These are phyloP conservation scores for Colletotrichum agaves DNA, from an alignment of 2,329 filamentous ascomycete genomes.

Conservation along the genomic window DNA sequence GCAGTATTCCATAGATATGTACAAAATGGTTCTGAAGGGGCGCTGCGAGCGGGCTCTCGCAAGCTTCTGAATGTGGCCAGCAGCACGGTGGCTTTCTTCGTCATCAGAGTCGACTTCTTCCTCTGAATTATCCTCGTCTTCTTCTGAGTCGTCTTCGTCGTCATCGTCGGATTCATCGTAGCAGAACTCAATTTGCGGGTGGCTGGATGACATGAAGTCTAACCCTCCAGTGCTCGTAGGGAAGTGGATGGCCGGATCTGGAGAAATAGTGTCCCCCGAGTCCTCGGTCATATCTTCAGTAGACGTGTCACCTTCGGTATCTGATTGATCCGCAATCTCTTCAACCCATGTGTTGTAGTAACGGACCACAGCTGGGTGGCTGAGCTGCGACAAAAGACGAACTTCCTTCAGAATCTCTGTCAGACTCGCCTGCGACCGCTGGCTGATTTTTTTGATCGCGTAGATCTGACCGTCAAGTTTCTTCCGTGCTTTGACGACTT, in stretches of 20 bases:
- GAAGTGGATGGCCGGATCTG: constrained; percentile 65
- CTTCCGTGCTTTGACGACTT: constrained; percentile 94
- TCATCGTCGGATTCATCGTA: constrained; percentile 64
- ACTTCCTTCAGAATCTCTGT: constrained; percentile 89
- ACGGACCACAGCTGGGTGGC: constrained; percentile 85
- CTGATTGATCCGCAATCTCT: constrained; percentile 65
- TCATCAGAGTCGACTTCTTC: constrained; percentile 54
- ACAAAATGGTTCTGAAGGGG: constrained; percentile 78
- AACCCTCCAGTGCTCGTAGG: constrained; percentile 81
- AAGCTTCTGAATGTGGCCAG: constrained; percentile 38
- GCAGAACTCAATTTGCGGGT: constrained; percentile 81
- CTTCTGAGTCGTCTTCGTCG: constrained; percentile 50
- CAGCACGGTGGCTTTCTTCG: constrained; percentile 44
- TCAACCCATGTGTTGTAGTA: constrained; percentile 98
- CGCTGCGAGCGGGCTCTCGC: constrained; percentile 52
- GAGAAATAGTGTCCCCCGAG: constrained; percentile 56
- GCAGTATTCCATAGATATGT: constrained; percentile 99
- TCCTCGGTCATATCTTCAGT: constrained; percentile 55
- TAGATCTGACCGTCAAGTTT: constrained; percentile 92
- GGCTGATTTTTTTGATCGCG: constrained; percentile 95
- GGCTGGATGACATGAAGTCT: constrained; percentile 92
- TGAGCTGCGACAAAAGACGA: constrained; percentile 88
- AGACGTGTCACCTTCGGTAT: constrained; percentile 67
- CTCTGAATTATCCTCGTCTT: constrained; percentile 53
- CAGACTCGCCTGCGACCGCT: constrained; percentile 80